Conservation (phyloP, 306 rosid genomes). For the Vigna angularis region DNA sequence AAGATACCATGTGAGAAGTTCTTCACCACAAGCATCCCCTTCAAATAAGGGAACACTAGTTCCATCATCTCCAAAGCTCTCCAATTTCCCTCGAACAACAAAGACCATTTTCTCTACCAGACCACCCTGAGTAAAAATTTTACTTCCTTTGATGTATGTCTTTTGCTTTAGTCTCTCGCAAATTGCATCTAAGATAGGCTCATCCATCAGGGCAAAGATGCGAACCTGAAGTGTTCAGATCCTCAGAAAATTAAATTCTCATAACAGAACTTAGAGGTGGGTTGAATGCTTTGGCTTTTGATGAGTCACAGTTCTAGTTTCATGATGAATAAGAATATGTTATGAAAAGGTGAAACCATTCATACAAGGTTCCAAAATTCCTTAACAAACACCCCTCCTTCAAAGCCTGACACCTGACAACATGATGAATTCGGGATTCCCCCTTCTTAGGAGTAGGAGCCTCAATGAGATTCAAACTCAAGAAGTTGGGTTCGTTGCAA, state of each 20-base stretch:
- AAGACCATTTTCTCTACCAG: conserved; percentile 84
- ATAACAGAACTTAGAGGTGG: neutral
- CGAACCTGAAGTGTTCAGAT: conserved; percentile 60
- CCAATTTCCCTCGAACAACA: conserved; percentile 77
- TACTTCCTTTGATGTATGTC: conserved; percentile 81
- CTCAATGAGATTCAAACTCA: too few species aligned
- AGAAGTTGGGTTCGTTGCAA: too few species aligned
- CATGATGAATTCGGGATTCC: too few species aligned
- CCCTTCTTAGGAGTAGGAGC: too few species aligned
- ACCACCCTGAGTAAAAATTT: conserved; percentile 57
- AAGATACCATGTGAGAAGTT: conserved; percentile 79
- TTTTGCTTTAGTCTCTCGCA: conserved; percentile 74
- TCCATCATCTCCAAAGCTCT: conserved; percentile 72
- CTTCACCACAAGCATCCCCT: conserved; percentile 90
- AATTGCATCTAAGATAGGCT: conserved; percentile 73
- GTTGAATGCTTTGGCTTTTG: conserved; percentile 15
- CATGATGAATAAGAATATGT: conserved; percentile 2
- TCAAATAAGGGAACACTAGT: conserved; percentile 52
- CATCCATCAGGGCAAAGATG: conserved; percentile 76
- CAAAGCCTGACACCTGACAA: too few species aligned
- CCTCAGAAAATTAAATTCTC: conserved; percentile 14
- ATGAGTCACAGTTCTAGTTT: conserved; percentile 9
- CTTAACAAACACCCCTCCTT: too few species aligned
- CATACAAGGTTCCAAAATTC: too few species aligned
- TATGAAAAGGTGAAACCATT: too few species aligned